A percentile compares a stretch with the other conserved stretches of the same genome.
Evolutionary conservation across 495 filamentous ascomycete species (phyloP).

Genomic region (Letharia lupina): DNA sequence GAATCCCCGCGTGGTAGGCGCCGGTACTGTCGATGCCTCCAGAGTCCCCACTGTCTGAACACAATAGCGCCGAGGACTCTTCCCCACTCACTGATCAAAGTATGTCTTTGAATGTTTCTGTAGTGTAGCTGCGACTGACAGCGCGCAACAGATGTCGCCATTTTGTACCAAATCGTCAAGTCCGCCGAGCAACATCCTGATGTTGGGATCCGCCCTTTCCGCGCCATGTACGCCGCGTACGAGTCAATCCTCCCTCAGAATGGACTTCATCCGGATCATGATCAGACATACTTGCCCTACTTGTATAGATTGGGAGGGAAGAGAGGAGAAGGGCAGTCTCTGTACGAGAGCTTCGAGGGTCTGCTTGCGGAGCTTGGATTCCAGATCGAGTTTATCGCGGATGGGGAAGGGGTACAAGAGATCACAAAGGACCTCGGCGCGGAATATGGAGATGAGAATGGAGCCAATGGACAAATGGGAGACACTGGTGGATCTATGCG

Average conservation of each 20-base stretch:
- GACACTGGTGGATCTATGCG: conserved; percentile 25
- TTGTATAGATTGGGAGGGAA: conserved; percentile 71
- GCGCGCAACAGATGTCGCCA: conserved; percentile 55
- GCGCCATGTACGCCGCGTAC: conserved; percentile 73
- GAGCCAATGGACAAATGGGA: conserved; percentile 22
- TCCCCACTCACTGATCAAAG: conserved; percentile 57
- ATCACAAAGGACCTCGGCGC: conserved; percentile 17
- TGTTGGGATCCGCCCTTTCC: conserved; percentile 57
- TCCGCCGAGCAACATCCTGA: conserved; percentile 59
- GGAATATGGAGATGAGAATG: conserved; percentile 18
- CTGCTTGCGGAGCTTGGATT: conserved; percentile 59
- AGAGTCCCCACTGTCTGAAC: conserved; percentile 38
- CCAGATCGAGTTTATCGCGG: conserved; percentile 51
- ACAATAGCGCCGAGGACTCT: conserved; percentile 43
- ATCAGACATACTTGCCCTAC: conserved; percentile 66
- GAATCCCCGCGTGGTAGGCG: conserved; percentile 42
- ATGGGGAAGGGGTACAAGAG: conserved; percentile 32
- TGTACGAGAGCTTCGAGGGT: conserved; percentile 60
- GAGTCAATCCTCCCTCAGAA: conserved; percentile 59
- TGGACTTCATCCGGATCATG: conserved; percentile 60
- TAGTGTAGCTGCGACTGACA: conserved; percentile 19
- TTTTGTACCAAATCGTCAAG: conserved; percentile 68
- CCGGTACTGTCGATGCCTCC: conserved; percentile 53
- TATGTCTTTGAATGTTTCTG: conserved; percentile 25
- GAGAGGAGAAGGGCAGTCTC: conserved; percentile 35